Conservation (phyloP, 108 stramenopile genomes). For the Nitzschia sp. region DNA sequence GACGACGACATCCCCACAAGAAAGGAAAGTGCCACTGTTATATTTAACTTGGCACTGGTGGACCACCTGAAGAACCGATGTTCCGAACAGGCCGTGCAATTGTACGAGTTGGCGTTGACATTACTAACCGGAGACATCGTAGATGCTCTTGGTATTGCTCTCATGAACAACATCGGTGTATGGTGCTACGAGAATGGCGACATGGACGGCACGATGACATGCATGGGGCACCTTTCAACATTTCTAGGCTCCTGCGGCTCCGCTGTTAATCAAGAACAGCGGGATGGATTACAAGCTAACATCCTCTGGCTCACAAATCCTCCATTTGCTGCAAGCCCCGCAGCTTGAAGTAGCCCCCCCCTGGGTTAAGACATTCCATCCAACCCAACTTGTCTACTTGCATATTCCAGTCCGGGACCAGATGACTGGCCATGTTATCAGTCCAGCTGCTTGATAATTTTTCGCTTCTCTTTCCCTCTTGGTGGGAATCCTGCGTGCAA, state of each 20-base stretch:
- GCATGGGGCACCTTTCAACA: slow-evolving; percentile 12
- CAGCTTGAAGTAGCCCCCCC: slow-evolving; percentile 25
- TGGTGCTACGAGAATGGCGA: slow-evolving; percentile 35
- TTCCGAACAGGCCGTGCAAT: slow-evolving; percentile 18
- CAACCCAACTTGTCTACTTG: background rate
- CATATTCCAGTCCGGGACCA: too few relatives aligned
- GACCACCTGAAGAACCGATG: slow-evolving; percentile 14
- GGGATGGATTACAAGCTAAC: slow-evolving; percentile 20
- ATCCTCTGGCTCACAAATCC: slow-evolving; percentile 20
- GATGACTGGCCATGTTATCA: too few relatives aligned
- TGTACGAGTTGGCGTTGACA: slow-evolving; percentile 32
- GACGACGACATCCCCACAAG: background rate
- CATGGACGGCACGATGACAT: background rate
- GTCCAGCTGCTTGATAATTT: too few relatives aligned
- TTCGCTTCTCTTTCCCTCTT: too few relatives aligned
- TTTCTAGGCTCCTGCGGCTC: background rate
- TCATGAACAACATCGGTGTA: slow-evolving; percentile 31
- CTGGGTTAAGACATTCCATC: background rate
- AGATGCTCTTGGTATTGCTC: slow-evolving; percentile 17
- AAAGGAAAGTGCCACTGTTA: slow-evolving; percentile 21
- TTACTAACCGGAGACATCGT: slow-evolving; percentile 16
- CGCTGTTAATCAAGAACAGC: background rate
- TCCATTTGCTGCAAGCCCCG: slow-evolving; percentile 26
- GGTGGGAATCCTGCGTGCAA: too few relatives aligned
- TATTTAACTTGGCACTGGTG: slow-evolving; percentile 27